These are phyloP conservation scores for Mortierella sp. DNA, from an alignment of 371 early-diverging fungal genomes.

Conservation along the genomic window DNA sequence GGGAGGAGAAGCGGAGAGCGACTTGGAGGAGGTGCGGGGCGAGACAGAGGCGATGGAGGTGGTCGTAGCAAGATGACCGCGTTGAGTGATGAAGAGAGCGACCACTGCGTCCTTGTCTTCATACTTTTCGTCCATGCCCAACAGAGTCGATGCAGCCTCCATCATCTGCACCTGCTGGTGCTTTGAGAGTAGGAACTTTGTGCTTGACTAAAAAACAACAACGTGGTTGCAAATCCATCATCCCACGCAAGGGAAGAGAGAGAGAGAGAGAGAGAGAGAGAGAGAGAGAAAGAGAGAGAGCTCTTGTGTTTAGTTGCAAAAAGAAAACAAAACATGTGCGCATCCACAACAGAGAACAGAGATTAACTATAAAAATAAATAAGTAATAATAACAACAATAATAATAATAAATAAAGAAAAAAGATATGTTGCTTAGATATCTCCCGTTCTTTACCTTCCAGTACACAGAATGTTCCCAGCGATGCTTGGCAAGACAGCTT, in stretches of 20 bases:
- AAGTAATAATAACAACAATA: constrained; percentile 6
- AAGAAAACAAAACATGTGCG: too few species aligned
- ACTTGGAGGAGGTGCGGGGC: constrained; percentile 21
- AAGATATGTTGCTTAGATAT: background rate
- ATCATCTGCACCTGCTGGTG: constrained; percentile 79
- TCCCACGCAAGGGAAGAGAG: background rate
- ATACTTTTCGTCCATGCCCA: constrained; percentile 55
- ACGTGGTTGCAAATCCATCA: too few species aligned
- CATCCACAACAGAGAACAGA: background rate
- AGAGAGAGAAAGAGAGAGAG: too few species aligned
- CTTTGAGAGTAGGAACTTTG: constrained; percentile 67
- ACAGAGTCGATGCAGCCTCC: constrained; percentile 73
- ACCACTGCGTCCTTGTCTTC: constrained; percentile 28
- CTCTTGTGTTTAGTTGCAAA: background rate
- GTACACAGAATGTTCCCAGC: constrained; percentile 77
- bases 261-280: background rate
- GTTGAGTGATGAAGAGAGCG: constrained; percentile 24
- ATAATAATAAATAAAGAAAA: background rate
- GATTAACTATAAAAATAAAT: too few species aligned
- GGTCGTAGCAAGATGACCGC: constrained; percentile 12
- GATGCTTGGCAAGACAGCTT: constrained; percentile 73
- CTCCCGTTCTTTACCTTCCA: constrained; percentile 56
- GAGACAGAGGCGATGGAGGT: constrained; percentile 30
- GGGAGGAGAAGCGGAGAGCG: constrained; percentile 33
- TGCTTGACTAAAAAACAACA: constrained; percentile 32